Conservation (phyloP, 192 early-diverging fungal genomes). For the Podila minutissima region DNA sequence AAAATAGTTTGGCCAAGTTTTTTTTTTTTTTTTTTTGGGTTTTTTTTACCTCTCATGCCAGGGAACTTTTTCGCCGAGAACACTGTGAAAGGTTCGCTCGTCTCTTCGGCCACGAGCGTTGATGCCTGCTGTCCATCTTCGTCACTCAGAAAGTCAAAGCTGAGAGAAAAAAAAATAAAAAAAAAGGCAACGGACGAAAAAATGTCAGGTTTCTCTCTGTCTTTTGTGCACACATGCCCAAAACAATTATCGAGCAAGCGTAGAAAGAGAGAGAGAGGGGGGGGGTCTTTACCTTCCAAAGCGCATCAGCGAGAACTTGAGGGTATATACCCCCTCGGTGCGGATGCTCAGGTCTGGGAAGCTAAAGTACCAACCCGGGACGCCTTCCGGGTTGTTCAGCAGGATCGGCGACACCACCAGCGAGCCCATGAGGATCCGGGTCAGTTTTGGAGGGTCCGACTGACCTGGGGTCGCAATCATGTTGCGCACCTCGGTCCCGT, state of each 20-base stretch:
- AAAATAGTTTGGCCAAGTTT: neutral
- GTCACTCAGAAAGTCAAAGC: slow-evolving; percentile 14
- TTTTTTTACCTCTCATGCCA: slow-evolving; percentile 79
- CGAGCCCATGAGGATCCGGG: slow-evolving; percentile 70
- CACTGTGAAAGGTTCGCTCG: slow-evolving; percentile 77
- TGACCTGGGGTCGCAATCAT: slow-evolving; percentile 61
- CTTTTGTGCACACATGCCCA: no score
- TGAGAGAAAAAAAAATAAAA: neutral
- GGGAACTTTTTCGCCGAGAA: slow-evolving; percentile 87
- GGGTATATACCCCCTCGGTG: slow-evolving; percentile 74
- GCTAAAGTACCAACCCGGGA: slow-evolving; percentile 79
- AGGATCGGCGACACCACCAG: slow-evolving; percentile 68
- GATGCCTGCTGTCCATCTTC: slow-evolving; percentile 48
- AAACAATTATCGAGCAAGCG: no score
- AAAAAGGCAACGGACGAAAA: no score
- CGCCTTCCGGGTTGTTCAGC: slow-evolving; percentile 61
- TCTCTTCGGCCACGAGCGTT: slow-evolving; percentile 57
- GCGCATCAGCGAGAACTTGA: slow-evolving; percentile 77
- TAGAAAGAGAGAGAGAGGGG: no score
- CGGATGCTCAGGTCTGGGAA: slow-evolving; percentile 83
- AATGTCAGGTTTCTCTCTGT: no score
- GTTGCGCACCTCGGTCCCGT: slow-evolving; percentile 64
- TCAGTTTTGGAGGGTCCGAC: slow-evolving; percentile 61
- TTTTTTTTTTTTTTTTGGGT: neutral
- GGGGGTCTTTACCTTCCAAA: slow-evolving; percentile 61